Evolutionary conservation across 306 rosid genomes (phyloP).

Genomic region (Prunus kanzakura): DNA sequence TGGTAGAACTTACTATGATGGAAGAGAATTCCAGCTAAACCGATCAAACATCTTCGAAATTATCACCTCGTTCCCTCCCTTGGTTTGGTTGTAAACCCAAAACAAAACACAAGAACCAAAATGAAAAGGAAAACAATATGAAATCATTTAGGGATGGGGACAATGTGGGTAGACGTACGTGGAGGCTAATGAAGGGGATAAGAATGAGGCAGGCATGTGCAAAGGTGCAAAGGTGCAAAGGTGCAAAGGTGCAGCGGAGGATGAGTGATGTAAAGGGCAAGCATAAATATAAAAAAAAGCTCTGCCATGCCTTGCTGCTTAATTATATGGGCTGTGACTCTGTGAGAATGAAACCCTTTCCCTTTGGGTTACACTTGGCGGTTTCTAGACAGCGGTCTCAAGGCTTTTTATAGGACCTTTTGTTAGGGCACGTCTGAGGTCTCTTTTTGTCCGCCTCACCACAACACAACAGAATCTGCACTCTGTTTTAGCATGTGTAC

Average conservation of each 20-base stretch:
- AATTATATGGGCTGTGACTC: too few species aligned
- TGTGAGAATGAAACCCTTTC: too few species aligned
- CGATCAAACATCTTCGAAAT: neutral
- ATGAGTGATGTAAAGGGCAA: neutral
- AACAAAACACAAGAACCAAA: neutral
- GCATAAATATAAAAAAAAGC: neutral
- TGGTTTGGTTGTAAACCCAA: neutral
- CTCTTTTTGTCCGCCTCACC: too few species aligned
- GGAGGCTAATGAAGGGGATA: neutral
- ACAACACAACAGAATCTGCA: too few species aligned
- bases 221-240: conserved; percentile 2
- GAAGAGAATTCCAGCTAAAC: too few species aligned
- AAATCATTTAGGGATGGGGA: neutral
- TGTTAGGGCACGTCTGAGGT: too few species aligned
- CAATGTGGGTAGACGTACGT: conserved; percentile 7
- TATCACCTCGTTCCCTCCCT: neutral
- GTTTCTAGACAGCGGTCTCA: too few species aligned
- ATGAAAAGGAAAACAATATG: neutral
- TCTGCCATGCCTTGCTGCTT: neutral
- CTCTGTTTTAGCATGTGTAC: too few species aligned
- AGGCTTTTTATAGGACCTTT: too few species aligned
- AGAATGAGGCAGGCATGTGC: conserved; percentile 23
- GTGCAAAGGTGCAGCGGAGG: neutral
- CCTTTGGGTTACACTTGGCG: too few species aligned
- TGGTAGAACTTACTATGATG: too few species aligned